Base-by-base conservation (phyloP, 2,329 filamentous ascomycete genomes). In the Zalaria sp. region DNA sequence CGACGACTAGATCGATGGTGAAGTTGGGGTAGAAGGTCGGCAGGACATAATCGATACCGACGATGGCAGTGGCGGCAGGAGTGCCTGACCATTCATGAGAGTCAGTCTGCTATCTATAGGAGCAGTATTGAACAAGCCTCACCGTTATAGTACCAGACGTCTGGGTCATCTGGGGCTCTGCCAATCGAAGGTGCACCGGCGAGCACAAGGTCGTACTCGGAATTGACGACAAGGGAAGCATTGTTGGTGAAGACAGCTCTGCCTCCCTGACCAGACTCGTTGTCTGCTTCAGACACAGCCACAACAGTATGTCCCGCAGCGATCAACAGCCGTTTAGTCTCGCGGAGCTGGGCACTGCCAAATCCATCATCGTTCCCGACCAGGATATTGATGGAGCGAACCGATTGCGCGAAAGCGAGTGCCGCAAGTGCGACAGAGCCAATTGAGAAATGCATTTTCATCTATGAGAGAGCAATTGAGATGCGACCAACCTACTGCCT, bases 131-230 rank as follows among this genome's bases (percentile, higher is more conserved):
- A 7, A 7, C 29, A 18, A 18, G 29, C 7, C 29, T 32, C 29
- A 32, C 29, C 72, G 41, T 76, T 73, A 56, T 75, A 77, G 51
- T 77, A 76, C 70, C 70, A 77, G 47, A 77, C 72, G 45, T 72
- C 64, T 40, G 59, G 59, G 43, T 76, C 69, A 18, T 55, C 52
- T 8, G 70, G 71, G 47, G 75, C 71, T 10, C 57, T 60, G 37
- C 74, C 73, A 25, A 72, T 49, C 0, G 67, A 65, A 3, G 68
- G 67, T 1, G 64, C 58, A 4, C 69, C 69, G 3, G 61, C 57
- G 32, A 65, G 65, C 31, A 73, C 51, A 32, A 71, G 57, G 46
- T 60, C 55, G 55, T 62, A 73, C 43, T 72, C 62, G 0, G 62
- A 60, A 35, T 65, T 53, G 1, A 51, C 42, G 3, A 60, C 61